These are phyloP conservation scores for Ogataea populi-albae DNA, from an alignment of 805 yeast genomes.

Conservation along the genomic window DNA sequence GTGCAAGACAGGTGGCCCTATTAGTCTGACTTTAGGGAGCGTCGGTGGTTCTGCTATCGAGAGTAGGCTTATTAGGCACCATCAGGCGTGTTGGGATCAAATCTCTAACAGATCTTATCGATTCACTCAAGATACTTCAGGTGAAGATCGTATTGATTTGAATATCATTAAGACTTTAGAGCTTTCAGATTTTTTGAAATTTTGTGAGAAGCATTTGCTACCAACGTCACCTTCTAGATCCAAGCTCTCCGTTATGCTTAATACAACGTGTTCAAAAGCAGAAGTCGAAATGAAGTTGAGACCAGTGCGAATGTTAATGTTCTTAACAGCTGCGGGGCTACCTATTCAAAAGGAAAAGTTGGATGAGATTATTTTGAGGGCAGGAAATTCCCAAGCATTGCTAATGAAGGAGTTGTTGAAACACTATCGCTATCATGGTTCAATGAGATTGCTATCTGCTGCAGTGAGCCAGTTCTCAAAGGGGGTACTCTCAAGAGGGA, in stretches of 20 bases:
- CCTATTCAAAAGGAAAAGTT: constrained; percentile 42
- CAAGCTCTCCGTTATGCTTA: constrained; percentile 41
- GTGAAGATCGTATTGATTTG: constrained; percentile 35
- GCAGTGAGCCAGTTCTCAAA: constrained; percentile 22
- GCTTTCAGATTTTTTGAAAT: constrained; percentile 33
- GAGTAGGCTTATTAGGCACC: constrained; percentile 34
- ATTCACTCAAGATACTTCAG: constrained; percentile 33
- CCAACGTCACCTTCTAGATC: constrained; percentile 36
- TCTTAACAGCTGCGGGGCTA: constrained; percentile 46
- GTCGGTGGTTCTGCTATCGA: constrained; percentile 21
- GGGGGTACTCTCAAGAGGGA: constrained; percentile 11
- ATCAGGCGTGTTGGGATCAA: constrained; percentile 48
- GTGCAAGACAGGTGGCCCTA: constrained; percentile 17
- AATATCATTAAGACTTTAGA: constrained; percentile 32
- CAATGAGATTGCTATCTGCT: constrained; percentile 22
- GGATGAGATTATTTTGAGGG: constrained; percentile 34
- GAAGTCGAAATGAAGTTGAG: constrained; percentile 37
- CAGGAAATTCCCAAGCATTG: constrained; percentile 37
- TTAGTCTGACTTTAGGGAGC: constrained; percentile 27
- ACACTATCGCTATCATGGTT: constrained; percentile 42
- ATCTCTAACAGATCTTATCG: constrained; percentile 43
- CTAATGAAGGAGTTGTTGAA: constrained; percentile 41
- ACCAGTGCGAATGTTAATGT: constrained; percentile 40
- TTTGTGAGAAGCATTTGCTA: constrained; percentile 36
- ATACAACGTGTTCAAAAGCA: constrained; percentile 35